phyloP scores from a whole-genome alignment of 116 monocot genomes.

The Papilionanthe hybrid region DNA sequence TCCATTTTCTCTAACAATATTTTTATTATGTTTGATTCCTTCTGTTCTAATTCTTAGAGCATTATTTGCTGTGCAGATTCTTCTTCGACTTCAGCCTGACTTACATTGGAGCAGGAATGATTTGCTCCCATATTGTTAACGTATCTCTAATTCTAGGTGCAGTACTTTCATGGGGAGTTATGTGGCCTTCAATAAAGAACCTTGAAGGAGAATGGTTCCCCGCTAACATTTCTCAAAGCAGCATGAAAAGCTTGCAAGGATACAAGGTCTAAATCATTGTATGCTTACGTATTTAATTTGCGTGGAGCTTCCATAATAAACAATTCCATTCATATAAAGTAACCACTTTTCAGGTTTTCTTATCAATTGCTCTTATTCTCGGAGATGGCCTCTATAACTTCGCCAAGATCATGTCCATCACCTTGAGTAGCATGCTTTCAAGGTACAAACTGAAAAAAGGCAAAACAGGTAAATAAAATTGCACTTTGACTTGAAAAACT shows the following conservation, averaged over 20 bases:
- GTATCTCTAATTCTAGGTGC: slow-evolving; percentile 44
- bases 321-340: slow-evolving; percentile 1
- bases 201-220: slow-evolving; percentile 42
- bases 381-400: slow-evolving; percentile 62
- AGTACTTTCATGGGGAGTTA: slow-evolving; percentile 51
- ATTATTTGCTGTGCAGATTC: slow-evolving; percentile 23
- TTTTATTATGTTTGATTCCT: background rate
- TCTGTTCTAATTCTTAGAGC: background rate
- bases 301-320: background rate
- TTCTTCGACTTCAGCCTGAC: slow-evolving; percentile 56
- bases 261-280: slow-evolving; percentile 25
- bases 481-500: background rate
- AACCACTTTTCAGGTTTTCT: slow-evolving; percentile 32
- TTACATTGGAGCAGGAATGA: slow-evolving; percentile 56
- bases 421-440: slow-evolving; percentile 30
- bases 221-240: slow-evolving; percentile 25
- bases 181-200: slow-evolving; percentile 43
- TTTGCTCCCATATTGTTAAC: slow-evolving; percentile 54
- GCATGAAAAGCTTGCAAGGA: slow-evolving; percentile 51
- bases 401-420: slow-evolving; percentile 29
- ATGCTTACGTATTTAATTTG: background rate
- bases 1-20: background rate
- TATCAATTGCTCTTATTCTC: slow-evolving; percentile 45
- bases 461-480: slow-evolving; percentile 27
- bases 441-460: slow-evolving; percentile 11